Conservation (phyloP, 2,329 filamentous ascomycete species). For the Akanthomyces uredinophilus region DNA sequence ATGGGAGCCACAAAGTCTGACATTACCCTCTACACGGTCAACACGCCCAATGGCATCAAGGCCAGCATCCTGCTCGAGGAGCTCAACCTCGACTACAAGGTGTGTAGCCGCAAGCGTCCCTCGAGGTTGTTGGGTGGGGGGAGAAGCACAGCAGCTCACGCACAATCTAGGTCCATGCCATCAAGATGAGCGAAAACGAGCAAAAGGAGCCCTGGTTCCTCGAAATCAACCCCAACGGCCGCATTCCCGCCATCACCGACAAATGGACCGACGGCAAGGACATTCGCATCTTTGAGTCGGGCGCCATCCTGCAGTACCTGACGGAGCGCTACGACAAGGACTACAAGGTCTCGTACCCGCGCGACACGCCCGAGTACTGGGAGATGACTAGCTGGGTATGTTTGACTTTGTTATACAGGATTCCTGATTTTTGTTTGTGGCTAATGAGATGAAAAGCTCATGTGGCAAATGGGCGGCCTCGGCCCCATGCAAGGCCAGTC, state of each 20-base stretch:
- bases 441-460: constrained; percentile 36
- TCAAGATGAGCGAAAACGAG: constrained; percentile 68
- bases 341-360: constrained; percentile 75
- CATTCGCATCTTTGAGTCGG: constrained; percentile 77
- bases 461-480: constrained; percentile 74
- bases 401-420: constrained; percentile 10
- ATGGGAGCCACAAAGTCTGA: constrained; percentile 41
- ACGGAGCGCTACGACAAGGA: constrained; percentile 76
- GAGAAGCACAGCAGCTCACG: not conserved
- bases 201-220: constrained; percentile 87
- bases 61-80: constrained; percentile 83
- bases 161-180: constrained; percentile 45
- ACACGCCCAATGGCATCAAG: constrained; percentile 88
- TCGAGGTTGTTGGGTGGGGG: no score
- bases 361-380: constrained; percentile 67
- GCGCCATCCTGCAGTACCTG: constrained; percentile 79
- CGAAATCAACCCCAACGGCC: constrained; percentile 87
- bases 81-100: constrained; percentile 75
- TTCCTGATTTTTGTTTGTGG: not conserved
- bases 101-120: constrained; percentile 22
- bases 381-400: constrained; percentile 73
- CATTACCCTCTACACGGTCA: constrained; percentile 75
- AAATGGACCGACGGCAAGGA: constrained; percentile 65
- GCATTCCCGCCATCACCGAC: constrained; percentile 84
- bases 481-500: constrained; percentile 79